phyloP scores from a whole-genome alignment of 1,284 basidiomycete species.

The Pseudomicrostroma phylloplanum region DNA sequence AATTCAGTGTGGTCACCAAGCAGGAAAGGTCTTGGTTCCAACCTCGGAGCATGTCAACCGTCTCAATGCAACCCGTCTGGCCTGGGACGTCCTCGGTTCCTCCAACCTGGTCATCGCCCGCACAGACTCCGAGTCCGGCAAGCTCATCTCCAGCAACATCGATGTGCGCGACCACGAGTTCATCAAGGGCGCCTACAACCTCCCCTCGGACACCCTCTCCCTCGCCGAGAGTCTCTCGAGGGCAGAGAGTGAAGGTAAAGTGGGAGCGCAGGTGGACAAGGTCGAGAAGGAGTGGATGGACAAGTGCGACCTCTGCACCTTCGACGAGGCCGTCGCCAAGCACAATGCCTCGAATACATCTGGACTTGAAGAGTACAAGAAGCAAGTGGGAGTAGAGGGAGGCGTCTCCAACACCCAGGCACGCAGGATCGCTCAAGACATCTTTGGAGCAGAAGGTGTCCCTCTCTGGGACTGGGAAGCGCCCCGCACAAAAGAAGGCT shows the following conservation, averaged over 20 bases:
- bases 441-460: conserved; percentile 57
- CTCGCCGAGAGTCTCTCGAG: conserved; percentile 44
- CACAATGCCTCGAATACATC: conserved; percentile 45
- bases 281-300: conserved; percentile 50
- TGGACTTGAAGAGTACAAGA: conserved; percentile 55
- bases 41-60: conserved; percentile 77
- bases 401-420: conserved; percentile 72
- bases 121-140: conserved; percentile 84
- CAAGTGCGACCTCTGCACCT: conserved; percentile 59
- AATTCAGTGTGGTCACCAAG: conserved; percentile 90
- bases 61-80: conserved; percentile 74
- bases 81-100: conserved; percentile 77
- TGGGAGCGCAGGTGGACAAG: conserved; percentile 37
- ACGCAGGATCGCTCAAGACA: conserved; percentile 64
- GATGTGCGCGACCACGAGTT: conserved; percentile 64
- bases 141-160: conserved; percentile 74
- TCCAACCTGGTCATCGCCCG: conserved; percentile 83
- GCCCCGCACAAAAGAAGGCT: conserved; percentile 82
- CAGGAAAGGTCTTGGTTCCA: conserved; percentile 87
- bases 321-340: conserved; percentile 65
- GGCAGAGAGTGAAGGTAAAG: conserved; percentile 36
- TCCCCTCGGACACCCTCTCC: conserved; percentile 32
- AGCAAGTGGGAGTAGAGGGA: conserved; percentile 56
- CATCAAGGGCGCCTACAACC: conserved; percentile 47
- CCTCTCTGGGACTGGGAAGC: conserved; percentile 87